Evolutionary conservation across 805 yeast genomes (phyloP).

Genomic region (Candida lessepsii): DNA sequence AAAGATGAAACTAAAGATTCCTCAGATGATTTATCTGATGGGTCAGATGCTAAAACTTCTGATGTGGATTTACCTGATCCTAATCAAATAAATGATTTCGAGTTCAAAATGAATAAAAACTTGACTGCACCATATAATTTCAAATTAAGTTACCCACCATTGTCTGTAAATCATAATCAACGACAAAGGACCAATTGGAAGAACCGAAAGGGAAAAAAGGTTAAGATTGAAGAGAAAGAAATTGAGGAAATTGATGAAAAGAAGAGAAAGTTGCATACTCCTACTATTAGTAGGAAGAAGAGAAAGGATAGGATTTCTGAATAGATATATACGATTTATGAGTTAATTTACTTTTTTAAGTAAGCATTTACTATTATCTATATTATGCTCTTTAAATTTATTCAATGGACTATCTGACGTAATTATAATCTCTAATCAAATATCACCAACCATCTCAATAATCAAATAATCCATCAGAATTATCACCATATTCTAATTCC

Average conservation of each 20-base stretch:
- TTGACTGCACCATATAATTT: slow-evolving; percentile 28
- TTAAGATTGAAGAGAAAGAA: slow-evolving; percentile 9
- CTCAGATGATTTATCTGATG: not conserved
- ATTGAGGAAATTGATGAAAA: slow-evolving; percentile 5
- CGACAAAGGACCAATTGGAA: slow-evolving; percentile 19
- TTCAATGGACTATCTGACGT: too few species aligned
- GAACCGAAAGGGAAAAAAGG: slow-evolving; percentile 14
- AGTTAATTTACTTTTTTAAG: not conserved
- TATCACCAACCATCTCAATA: too few species aligned
- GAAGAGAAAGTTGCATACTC: slow-evolving; percentile 12
- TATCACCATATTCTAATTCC: slow-evolving; percentile 56
- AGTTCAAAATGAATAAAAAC: slow-evolving; percentile 31
- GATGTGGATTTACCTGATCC: not conserved
- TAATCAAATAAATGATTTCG: slow-evolving; percentile 22
- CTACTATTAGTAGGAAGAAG: slow-evolving; percentile 9
- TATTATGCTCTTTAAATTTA: too few species aligned
- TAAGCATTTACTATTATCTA: too few species aligned
- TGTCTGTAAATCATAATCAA: slow-evolving; percentile 34
- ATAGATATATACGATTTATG: slow-evolving; percentile 1
- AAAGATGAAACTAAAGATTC: not conserved
- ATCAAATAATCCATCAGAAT: slow-evolving; percentile 50
- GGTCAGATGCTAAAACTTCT: not conserved
- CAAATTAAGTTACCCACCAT: slow-evolving; percentile 36
- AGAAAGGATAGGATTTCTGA: slow-evolving; percentile 5
- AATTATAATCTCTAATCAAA: too few species aligned